Conservation (phyloP, 1,139 yeast genomes). For the Zygosaccharomyces pseudobailii region DNA sequence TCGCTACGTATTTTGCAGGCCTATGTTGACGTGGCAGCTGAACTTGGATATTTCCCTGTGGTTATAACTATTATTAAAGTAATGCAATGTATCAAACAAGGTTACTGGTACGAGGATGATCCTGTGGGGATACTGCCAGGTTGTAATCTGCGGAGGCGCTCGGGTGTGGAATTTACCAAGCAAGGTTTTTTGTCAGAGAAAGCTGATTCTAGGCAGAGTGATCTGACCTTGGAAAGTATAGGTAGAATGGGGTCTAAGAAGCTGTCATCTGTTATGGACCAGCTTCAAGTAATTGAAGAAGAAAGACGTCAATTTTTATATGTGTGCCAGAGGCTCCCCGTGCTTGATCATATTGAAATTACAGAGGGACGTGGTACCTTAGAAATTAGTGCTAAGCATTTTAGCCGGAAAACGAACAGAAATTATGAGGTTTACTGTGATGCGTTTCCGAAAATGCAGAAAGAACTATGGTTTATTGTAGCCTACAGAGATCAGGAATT, state of each 20-base stretch:
- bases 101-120: constrained; percentile 78
- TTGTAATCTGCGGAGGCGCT: constrained; percentile 37
- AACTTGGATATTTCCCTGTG: constrained; percentile 64
- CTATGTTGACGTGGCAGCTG: constrained; percentile 83
- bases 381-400: constrained; percentile 48
- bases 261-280: constrained; percentile 12
- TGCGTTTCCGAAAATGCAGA: constrained; percentile 82
- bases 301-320: constrained; percentile 38
- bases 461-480: constrained; percentile 89
- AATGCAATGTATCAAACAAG: constrained; percentile 88
- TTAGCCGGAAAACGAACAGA: constrained; percentile 47
- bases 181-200: constrained; percentile 19
- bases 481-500: constrained; percentile 52
- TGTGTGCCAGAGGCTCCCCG: constrained; percentile 47
- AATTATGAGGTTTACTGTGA: constrained; percentile 72
- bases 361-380: constrained; percentile 39
- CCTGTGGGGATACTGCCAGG: constrained; percentile 74
- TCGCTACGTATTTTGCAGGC: constrained; percentile 92
- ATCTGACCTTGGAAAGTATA: constrained; percentile 29
- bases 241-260: constrained; percentile 30
- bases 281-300: constrained; percentile 18
- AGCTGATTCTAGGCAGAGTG: not conserved
- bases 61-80: constrained; percentile 57
- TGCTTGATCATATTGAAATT: constrained; percentile 27
- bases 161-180: constrained; percentile 29